Conservation (phyloP, 345 rosid genomes). For the Dipteronia sinensis region DNA sequence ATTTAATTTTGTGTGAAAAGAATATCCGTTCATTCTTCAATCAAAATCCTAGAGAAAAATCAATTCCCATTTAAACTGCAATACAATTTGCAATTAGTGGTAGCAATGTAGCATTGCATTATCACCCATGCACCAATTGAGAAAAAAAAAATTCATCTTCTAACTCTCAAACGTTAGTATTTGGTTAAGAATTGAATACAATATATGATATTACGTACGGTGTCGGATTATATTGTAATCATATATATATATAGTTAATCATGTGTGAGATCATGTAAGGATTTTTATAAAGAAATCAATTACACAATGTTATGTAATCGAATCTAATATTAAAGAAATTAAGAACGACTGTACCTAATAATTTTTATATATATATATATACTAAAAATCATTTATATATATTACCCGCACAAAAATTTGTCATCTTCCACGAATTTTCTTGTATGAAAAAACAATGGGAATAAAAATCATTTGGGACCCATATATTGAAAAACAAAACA, state of each 20-base stretch:
- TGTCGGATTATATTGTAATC: no score
- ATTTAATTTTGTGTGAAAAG: neutral
- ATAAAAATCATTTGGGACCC: neutral
- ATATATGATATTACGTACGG: no score
- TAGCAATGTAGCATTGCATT: neutral
- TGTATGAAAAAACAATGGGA: neutral
- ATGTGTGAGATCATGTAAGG: no score
- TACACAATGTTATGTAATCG: no score
- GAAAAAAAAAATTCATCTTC: neutral
- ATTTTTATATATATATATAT: no score
- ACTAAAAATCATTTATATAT: neutral
- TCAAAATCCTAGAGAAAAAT: neutral
- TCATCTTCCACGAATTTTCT: neutral
- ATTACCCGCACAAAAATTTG: neutral
- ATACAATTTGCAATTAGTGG: neutral
- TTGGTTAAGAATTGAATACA: neutral
- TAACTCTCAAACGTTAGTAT: neutral
- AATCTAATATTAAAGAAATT: no score
- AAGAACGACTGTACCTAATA: no score
- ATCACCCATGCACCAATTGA: neutral
- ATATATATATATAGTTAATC: no score
- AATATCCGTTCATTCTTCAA: slow-evolving; percentile 15
- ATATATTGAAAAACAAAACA: neutral
- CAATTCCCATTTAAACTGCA: neutral
- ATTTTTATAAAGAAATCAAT: no score